Evolutionary conservation across 208 protist species (phyloP), one percentile per base, ranked within the genome.

Genomic region (Angomonas ambiguus): DNA sequence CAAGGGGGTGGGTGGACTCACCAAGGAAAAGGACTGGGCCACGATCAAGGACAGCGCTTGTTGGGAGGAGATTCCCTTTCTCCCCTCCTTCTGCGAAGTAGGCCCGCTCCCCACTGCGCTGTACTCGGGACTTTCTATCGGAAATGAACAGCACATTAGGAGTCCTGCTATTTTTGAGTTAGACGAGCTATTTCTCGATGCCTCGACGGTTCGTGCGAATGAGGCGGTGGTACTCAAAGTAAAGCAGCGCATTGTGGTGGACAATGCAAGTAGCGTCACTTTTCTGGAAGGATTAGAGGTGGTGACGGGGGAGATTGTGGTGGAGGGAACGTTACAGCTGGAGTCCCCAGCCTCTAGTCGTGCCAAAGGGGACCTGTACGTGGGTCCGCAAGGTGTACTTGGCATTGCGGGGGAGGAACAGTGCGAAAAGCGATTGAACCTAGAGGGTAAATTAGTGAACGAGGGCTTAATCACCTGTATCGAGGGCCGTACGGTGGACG

Each of bases 61-160:
- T 62, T 1, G 3, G 2, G 65, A 59, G 31, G 53, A 64, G 28
- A 22, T 70, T 49, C 60, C 66, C n/a, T 28, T 67, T 58, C 27
- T 66, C 48, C 64, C 71, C 8, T 38, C 69, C 61, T 67, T 82
- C 18, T 79, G 79, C 41, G 34, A 20, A 30, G 25, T 20, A 4
- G 53, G 27, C 2, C 31, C 6, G 30, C 33, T 62, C 0, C 33
- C 71, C n/a, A 51, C 67, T 1, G 30, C 56, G 11, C 8, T 64
- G 48, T 62, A 62, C 22, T 81, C 77, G 22, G 79, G 80, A 22
- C 41, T 87, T 10, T 57, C 73, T 5, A 25, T 85, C 25, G 71
- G 68, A 25, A 71, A 73, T 38, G 82, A 86, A 57, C 49, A 80
- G 18, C 72, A 79, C 51, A 32, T 86, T 16, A 77, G 70, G 16